Percentiles rank a stretch among this genome's conserved stretches.
Evolutionary conservation across 225 moss, liverwort and hornwort species (phyloP).

Genomic region (Asterella californica): DNA sequence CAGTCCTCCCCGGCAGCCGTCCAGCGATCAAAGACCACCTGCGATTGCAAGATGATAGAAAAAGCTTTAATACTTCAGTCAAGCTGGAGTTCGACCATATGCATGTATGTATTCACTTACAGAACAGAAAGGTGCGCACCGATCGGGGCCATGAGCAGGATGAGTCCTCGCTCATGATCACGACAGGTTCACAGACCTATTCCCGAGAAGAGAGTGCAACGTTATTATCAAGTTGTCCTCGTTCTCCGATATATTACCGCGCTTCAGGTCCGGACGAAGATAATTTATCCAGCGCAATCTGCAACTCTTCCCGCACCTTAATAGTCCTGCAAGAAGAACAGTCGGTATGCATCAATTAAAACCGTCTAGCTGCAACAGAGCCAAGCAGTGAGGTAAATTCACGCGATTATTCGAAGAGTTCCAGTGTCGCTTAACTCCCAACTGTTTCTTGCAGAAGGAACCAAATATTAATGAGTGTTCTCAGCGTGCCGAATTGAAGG

Average conservation of each 20-base stretch:
- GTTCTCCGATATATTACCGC: slow-evolving; percentile 69
- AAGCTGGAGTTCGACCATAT: not conserved
- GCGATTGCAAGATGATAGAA: not conserved
- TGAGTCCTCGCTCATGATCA: slow-evolving; percentile 11
- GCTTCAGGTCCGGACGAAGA: slow-evolving; percentile 88
- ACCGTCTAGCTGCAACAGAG: too few relatives aligned
- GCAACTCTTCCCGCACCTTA: slow-evolving; percentile 96
- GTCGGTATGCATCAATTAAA: not conserved
- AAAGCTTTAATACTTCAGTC: not conserved
- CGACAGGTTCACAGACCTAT: slow-evolving; percentile 46
- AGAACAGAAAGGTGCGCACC: too few relatives aligned
- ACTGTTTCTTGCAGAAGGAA: too few relatives aligned
- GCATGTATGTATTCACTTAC: too few relatives aligned
- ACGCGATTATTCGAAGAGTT: too few relatives aligned
- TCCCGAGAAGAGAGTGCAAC: slow-evolving; percentile 90
- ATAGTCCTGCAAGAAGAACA: slow-evolving; percentile 45
- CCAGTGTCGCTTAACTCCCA: too few relatives aligned
- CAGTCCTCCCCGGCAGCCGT: slow-evolving; percentile 35
- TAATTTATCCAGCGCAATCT: slow-evolving; percentile 95
- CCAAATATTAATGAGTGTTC: too few relatives aligned
- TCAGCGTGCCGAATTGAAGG: too few relatives aligned
- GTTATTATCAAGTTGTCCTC: slow-evolving; percentile 91
- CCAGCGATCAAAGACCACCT: slow-evolving; percentile 24
- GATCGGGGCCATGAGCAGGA: not conserved
- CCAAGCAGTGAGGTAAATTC: too few relatives aligned